Evolutionary conservation across 495 filamentous ascomycete genomes (phyloP).

Genomic region (Xylaria venustula): DNA sequence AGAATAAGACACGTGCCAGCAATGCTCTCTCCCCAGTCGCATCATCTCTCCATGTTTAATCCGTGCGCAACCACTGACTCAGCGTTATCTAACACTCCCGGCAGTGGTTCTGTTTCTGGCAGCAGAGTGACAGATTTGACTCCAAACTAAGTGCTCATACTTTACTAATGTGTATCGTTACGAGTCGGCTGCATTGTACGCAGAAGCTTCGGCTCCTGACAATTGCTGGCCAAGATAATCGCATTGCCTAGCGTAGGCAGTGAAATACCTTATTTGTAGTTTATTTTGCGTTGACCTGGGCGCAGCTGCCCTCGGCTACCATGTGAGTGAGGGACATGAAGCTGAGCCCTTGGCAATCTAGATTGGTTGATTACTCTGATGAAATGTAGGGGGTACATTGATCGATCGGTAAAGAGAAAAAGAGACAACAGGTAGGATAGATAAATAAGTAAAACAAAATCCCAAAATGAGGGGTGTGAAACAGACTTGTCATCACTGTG

Average conservation of each 20-base stretch:
- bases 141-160: neutral
- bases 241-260: too few relatives aligned
- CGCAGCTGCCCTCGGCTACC: too few relatives aligned
- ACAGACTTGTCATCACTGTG: neutral
- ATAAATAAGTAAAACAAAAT: too few relatives aligned
- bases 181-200: neutral
- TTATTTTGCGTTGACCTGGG: too few relatives aligned
- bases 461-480: neutral
- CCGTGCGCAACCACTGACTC: too few relatives aligned
- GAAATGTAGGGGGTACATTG: neutral
- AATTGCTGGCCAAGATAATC: too few relatives aligned
- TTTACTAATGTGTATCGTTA: neutral
- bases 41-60: too few relatives aligned
- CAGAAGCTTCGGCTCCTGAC: too few relatives aligned
- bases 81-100: neutral
- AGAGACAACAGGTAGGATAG: too few relatives aligned
- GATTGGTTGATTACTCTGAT: neutral
- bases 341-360: constrained; percentile 5
- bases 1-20: constrained; percentile 10
- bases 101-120: neutral
- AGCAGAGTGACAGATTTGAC: neutral
- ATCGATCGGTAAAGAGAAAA: neutral
- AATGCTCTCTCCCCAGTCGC: too few relatives aligned
- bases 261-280: too few relatives aligned
- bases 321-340: neutral